Evolutionary conservation across 164 flowering plant genomes (phyloP).

Genomic region (Aristolochia fimbriata): DNA sequence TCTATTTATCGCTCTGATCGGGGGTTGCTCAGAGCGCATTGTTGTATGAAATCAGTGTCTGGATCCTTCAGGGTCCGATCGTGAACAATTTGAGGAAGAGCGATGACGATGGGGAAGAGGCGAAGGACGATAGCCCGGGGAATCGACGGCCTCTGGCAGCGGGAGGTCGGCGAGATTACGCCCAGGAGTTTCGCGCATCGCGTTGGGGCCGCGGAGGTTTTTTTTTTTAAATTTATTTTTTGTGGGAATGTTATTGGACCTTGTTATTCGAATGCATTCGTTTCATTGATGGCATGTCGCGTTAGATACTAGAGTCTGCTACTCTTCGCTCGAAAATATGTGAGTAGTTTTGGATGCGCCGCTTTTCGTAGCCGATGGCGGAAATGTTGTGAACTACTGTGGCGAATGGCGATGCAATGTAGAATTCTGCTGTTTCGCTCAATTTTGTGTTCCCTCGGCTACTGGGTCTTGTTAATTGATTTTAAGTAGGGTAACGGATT

Average conservation of each 20-base stretch:
- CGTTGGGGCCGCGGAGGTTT: constrained; percentile 62
- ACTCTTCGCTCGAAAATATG: too few species aligned
- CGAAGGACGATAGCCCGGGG: constrained; percentile 16
- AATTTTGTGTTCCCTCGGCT: too few species aligned
- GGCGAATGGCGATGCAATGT: too few species aligned
- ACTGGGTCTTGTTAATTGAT: too few species aligned
- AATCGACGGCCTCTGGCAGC: constrained; percentile 32
- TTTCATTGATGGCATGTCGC: too few species aligned
- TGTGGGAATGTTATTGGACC: not conserved
- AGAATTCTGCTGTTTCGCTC: too few species aligned
- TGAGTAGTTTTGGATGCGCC: too few species aligned
- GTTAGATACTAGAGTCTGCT: too few species aligned
- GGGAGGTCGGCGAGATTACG: constrained; percentile 59
- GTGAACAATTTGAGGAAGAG: not conserved
- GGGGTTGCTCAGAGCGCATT: too few species aligned
- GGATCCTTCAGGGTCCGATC: not conserved
- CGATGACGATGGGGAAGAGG: constrained; percentile 23
- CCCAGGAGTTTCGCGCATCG: constrained; percentile 55
- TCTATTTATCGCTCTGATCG: not conserved
- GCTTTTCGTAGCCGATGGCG: too few species aligned
- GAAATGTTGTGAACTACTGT: too few species aligned
- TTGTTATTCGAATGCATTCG: not conserved
- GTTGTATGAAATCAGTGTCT: not conserved
- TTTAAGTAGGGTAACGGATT: too few species aligned
- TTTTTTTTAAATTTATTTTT: not conserved